Evolutionary conservation across 2,329 filamentous ascomycete genomes (phyloP), one percentile per base, ranked within the genome.

Genomic region (Aaosphaeria arxii): DNA sequence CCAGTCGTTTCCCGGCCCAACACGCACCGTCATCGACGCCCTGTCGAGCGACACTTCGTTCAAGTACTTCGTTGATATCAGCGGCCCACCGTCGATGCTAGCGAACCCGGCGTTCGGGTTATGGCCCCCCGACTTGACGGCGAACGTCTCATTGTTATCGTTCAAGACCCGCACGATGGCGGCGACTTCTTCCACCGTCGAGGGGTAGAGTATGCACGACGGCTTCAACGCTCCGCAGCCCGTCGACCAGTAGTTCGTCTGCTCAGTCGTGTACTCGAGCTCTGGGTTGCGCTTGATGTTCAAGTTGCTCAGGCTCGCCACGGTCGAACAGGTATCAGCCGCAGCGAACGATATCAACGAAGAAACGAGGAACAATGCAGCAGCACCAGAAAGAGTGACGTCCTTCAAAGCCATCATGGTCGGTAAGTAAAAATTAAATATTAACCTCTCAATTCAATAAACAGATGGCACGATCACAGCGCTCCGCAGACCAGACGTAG

Each of bases 71-170:
- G 78, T 77, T 5, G 67, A 70, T 42, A 74, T 70, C 40, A 77
- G 60, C 4, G 73, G 61, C 1, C 71, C 68, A 51, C 73, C 69
- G 17, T 24, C 17, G 42, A 74, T 72, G 54, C 70, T 75, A 3
- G 73, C 67, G 43, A 74, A 76, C 11, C 71, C 71, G 47, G 71
- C 66, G 47, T 74, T 76, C 1, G 71, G 71, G 49, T 72, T 71
- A 56, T 77, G 74, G 3, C 73, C 73, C 9, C 77, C 78, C n/a
- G 74, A 71, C 61, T 77, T 74, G 64, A 83, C 72, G 24, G 80
- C 82, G 42, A 85, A 80, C 39, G 75, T 75, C 36, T 73, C 62
- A 7, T 71, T 72, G 47, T 59, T 62, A 11, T 46, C 40, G 28
- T 56, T 50, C 17, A 84, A 68, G 30, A 77, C 67, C n/a, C 69